Evolutionary conservation across 1,284 basidiomycete genomes (phyloP).

Genomic region (Pseudozyma sp.): DNA sequence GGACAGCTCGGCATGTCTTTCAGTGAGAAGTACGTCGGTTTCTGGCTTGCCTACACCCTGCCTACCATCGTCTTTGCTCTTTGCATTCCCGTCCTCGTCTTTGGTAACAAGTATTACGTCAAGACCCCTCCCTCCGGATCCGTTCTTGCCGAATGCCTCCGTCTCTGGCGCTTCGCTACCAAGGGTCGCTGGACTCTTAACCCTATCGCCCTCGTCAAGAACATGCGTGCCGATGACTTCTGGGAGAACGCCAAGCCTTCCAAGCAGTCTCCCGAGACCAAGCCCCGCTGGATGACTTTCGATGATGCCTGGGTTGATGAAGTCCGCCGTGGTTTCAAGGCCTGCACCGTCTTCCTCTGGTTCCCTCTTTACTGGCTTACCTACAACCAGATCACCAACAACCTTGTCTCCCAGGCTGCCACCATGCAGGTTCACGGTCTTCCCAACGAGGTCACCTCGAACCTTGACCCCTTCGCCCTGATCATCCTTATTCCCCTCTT

Average conservation of each 20-base stretch:
- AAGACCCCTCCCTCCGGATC: slow-evolving; percentile 82
- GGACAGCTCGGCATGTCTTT: slow-evolving; percentile 70
- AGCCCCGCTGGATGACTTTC: slow-evolving; percentile 71
- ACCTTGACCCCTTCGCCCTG: slow-evolving; percentile 78
- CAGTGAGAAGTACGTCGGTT: slow-evolving; percentile 70
- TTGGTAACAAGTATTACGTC: slow-evolving; percentile 77
- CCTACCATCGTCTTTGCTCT: slow-evolving; percentile 71
- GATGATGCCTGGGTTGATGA: slow-evolving; percentile 79
- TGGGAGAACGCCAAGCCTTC: slow-evolving; percentile 82
- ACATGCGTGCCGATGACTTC: slow-evolving; percentile 75
- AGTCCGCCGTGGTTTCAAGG: slow-evolving; percentile 82
- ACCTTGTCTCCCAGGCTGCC: slow-evolving; percentile 74
- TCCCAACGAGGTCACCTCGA: slow-evolving; percentile 84
- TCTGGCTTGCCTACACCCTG: slow-evolving; percentile 70
- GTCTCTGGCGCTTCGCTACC: slow-evolving; percentile 64
- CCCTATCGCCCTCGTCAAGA: slow-evolving; percentile 60
- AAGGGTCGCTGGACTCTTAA: slow-evolving; percentile 69
- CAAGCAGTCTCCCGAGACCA: slow-evolving; percentile 69
- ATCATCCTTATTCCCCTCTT: slow-evolving; percentile 71
- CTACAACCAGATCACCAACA: slow-evolving; percentile 75
- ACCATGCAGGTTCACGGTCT: slow-evolving; percentile 75
- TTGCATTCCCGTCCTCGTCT: slow-evolving; percentile 77
- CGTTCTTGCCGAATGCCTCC: slow-evolving; percentile 75
- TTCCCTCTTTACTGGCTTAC: slow-evolving; percentile 73
- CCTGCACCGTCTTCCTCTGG: slow-evolving; percentile 84